Conservation (phyloP, 805 yeast species). For the Teunomyces tritomae region DNA sequence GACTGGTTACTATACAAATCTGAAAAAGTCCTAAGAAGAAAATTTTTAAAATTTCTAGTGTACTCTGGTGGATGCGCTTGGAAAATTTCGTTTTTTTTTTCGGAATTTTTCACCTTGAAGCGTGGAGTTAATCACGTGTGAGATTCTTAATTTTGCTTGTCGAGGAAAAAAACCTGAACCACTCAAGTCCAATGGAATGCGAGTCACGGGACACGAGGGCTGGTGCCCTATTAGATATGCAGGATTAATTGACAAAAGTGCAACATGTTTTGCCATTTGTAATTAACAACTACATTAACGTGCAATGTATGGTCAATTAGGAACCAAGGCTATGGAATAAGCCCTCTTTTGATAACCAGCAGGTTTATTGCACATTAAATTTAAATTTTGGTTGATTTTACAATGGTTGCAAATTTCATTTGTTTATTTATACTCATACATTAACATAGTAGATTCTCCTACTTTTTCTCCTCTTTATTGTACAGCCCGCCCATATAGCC, state of each 20-base stretch:
- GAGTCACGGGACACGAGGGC: not conserved
- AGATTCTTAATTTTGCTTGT: not conserved
- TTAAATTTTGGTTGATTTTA: not conserved
- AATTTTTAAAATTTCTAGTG: conserved; percentile 7
- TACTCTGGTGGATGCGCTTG: conserved; percentile 3
- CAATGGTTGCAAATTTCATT: not conserved
- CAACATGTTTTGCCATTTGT: too few species aligned
- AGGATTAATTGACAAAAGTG: not conserved
- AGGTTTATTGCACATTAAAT: not conserved
- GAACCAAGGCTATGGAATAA: too few species aligned
- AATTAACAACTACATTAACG: too few species aligned
- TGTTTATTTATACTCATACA: conserved; percentile 1
- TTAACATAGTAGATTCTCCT: not conserved
- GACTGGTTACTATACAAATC: conserved; percentile 25
- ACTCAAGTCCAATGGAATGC: not conserved
- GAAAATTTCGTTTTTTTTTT: conserved; percentile 3
- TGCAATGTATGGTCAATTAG: too few species aligned
- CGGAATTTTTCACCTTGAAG: not conserved
- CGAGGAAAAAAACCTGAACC: not conserved
- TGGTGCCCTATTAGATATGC: not conserved
- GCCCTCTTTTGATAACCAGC: too few species aligned
- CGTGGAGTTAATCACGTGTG: not conserved
- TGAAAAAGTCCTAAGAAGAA: conserved; percentile 21
- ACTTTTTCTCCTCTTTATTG: conserved; percentile 3
- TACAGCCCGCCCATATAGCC: conserved; percentile 16